Base-by-base conservation (phyloP, 805 yeast genomes). In the Candida ponderosae region DNA sequence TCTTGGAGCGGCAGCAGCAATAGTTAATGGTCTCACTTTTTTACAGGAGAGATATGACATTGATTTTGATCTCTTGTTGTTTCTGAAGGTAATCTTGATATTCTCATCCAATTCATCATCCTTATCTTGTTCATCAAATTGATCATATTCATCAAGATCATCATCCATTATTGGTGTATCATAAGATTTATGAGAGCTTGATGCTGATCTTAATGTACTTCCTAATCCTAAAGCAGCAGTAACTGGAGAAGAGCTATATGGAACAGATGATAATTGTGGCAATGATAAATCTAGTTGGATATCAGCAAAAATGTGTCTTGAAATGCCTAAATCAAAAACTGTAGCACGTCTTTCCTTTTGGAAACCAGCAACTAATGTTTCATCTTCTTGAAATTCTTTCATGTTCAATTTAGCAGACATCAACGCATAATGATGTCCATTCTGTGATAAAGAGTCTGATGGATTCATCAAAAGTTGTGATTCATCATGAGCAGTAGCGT, bases 1-100 rank as follows among this genome's bases (percentile, higher is more conserved):
- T 50, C 90, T 67, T 40, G 93, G 93, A 26, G 90, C 85, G 19
- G 86, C 87, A 11, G 88, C 88, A 18, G 90, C 90, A 16, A 86
- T 86, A 13, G 90, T 81, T 32, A 53, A 30, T 15, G 57, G 42
- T 18, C 66, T 66, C 33, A 68, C 60, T 54, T 71, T 73, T 55
- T 78, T 77, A 42, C 65, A 60, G 33, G 71, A 65, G 38, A 77
- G 58, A 47, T 72, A 76, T 28, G 81, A 73, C 76, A 54, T 68
- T 14, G 84, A 78, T 53, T 79, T 79, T 13, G 85, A 77, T 47
- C 86, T 65, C 52, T 79, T 72, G 41, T 68, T 72, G 46, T 60
- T 59, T 39, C 66, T 52, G 56, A 66, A 44, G 45, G 70, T 50
- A 45, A 69, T 64, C 50, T 63, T 50, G 49, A 65, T 43, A 42